Conservation (phyloP, 2,329 filamentous ascomycete species). For the Fusarium mangiferae region DNA sequence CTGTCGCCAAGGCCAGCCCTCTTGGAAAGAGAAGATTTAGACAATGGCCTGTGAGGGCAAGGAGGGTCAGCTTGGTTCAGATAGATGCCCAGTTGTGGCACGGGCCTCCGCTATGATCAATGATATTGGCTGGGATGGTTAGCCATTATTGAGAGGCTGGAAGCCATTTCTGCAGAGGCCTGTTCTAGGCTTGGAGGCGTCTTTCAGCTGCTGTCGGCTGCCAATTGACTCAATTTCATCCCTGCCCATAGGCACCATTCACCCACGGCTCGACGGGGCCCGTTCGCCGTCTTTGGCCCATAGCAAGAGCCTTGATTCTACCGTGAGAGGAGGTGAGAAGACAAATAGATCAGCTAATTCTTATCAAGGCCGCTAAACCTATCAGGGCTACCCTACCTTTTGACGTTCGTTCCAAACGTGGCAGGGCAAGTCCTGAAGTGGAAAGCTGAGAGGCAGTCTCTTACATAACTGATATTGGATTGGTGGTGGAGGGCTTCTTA, state of each 20-base stretch:
- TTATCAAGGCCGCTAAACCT: not conserved
- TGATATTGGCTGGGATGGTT: not conserved
- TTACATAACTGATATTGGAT: not conserved
- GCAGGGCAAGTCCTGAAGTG: not conserved
- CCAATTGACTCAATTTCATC: not conserved
- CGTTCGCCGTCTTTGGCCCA: not conserved
- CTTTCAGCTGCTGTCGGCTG: not conserved
- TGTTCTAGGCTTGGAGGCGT: not conserved
- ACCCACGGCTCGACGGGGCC: accelerated
- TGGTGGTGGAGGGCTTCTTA: accelerated
- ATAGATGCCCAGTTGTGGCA: not conserved
- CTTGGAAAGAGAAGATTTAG: not conserved
- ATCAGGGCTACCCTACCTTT: not conserved
- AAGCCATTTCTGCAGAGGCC: not conserved
- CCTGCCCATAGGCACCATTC: not conserved
- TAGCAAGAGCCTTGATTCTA: not conserved
- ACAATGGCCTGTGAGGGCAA: not conserved
- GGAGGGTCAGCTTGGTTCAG: not conserved
- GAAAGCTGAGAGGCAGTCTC: not conserved
- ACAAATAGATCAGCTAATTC: not conserved
- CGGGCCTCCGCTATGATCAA: not conserved
- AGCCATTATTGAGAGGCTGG: not conserved
- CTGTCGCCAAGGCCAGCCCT: not conserved
- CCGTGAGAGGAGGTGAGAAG: not conserved
- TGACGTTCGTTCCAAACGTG: not conserved